Percentiles rank a stretch among this genome's conserved stretches.
These are phyloP conservation scores for Sonneratia alba DNA, from an alignment of 345 rosid species.

Conservation along the genomic window DNA sequence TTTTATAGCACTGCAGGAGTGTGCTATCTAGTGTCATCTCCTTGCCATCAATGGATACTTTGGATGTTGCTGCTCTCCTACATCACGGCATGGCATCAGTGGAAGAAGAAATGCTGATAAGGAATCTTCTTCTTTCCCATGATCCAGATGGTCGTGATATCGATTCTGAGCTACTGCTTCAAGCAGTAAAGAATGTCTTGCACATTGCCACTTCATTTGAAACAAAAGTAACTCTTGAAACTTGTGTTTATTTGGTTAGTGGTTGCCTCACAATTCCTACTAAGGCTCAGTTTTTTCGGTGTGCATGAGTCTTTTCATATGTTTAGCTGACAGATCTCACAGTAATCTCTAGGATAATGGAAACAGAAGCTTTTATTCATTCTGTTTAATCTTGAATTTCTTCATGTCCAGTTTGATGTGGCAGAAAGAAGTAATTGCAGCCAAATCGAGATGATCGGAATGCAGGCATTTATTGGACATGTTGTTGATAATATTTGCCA, in stretches of 20 bases:
- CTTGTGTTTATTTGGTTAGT: not conserved
- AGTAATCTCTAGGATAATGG: not conserved
- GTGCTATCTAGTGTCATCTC: not conserved
- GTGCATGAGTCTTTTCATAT: not conserved
- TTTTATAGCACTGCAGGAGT: not conserved
- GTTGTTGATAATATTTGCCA: not conserved
- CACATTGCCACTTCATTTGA: constrained; percentile 26
- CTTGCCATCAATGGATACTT: not conserved
- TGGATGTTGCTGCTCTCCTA: not conserved
- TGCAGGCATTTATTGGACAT: not conserved
- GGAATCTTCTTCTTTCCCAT: constrained; percentile 48
- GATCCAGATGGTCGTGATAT: constrained; percentile 67
- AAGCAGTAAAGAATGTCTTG: constrained; percentile 48
- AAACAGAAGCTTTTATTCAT: not conserved
- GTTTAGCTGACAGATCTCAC: not conserved
- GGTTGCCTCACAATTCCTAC: not conserved
- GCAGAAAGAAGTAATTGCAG: not conserved
- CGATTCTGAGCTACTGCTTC: constrained; percentile 50
- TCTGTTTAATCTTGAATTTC: not conserved
- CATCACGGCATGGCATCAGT: not conserved
- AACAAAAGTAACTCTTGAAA: constrained; percentile 10
- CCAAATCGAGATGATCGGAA: not conserved
- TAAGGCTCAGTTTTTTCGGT: not conserved
- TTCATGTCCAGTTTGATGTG: not conserved
- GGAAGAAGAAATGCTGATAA: constrained; percentile 43